Percentiles rank a stretch among this genome's conserved stretches.
phyloP scores from a whole-genome alignment of 2,329 filamentous ascomycete genomes.

The Cercospora berteroae region DNA sequence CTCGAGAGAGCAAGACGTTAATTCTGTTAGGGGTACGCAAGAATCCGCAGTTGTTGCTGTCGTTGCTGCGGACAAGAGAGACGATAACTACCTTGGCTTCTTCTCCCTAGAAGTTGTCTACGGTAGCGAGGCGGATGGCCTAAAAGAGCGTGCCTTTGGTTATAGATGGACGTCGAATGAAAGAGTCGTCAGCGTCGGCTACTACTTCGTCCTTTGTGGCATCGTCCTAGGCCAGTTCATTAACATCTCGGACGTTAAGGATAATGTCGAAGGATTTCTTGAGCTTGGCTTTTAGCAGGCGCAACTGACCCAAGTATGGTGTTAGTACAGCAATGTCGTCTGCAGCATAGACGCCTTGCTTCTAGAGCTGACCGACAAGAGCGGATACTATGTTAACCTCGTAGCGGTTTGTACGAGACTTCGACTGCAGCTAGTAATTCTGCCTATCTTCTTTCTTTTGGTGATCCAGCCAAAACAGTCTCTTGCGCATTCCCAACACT shows the following conservation, averaged over 20 bases:
- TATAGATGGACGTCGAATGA: neutral
- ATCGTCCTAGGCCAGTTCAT: slow-evolving; percentile 9
- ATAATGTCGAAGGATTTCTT: slow-evolving; percentile 41
- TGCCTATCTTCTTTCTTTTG: slow-evolving; percentile 44
- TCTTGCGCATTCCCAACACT: slow-evolving; percentile 53
- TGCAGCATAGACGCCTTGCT: slow-evolving; percentile 57
- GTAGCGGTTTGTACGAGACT: slow-evolving; percentile 55
- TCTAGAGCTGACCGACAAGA: slow-evolving; percentile 63
- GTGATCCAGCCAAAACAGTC: slow-evolving; percentile 64
- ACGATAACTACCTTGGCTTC: slow-evolving; percentile 70
- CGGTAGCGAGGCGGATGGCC: slow-evolving; percentile 37
- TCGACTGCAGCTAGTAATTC: slow-evolving; percentile 21
- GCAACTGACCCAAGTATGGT: slow-evolving; percentile 60
- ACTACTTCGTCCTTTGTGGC: neutral
- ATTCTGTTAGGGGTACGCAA: slow-evolving; percentile 65
- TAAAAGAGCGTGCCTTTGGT: slow-evolving; percentile 13
- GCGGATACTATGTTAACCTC: slow-evolving; percentile 64
- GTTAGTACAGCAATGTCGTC: slow-evolving; percentile 70
- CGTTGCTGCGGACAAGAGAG: slow-evolving; percentile 69
- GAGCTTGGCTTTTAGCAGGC: slow-evolving; percentile 46
- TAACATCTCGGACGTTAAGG: slow-evolving; percentile 54
- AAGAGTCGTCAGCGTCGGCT: neutral
- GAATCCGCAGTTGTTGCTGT: slow-evolving; percentile 57
- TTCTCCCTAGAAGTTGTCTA: slow-evolving; percentile 73
- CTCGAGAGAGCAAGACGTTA: slow-evolving; percentile 67